phyloP scores from a whole-genome alignment of 2,329 filamentous ascomycete species.

The Penicillium brevicompactum region DNA sequence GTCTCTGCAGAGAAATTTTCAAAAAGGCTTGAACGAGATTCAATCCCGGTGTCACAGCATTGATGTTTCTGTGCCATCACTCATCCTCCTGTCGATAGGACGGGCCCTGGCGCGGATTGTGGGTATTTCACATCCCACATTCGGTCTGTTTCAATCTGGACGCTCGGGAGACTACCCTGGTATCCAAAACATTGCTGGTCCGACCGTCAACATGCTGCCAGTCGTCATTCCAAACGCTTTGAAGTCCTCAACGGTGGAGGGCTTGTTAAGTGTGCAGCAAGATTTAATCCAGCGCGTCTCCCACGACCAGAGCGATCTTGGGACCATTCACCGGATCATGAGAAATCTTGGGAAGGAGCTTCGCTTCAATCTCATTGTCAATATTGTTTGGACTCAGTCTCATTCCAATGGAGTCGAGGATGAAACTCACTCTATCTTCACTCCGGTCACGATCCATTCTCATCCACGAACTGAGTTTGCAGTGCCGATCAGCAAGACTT shows the following conservation, averaged over 20 bases:
- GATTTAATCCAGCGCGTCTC: neutral
- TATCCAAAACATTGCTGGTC: neutral
- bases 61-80: neutral
- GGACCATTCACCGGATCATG: neutral
- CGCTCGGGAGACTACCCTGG: slow-evolving; percentile 3
- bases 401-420: neutral
- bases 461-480: neutral
- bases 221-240: neutral
- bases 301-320: slow-evolving; percentile 1
- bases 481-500: neutral
- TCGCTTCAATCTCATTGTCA: slow-evolving; percentile 4
- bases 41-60: neutral
- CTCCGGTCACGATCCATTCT: neutral
- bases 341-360: neutral
- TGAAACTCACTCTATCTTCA: neutral
- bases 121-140: neutral
- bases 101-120: neutral
- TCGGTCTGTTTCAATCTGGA: slow-evolving; percentile 7
- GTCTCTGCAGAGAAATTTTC: neutral
- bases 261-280: neutral
- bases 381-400: slow-evolving; percentile 3
- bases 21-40: neutral
- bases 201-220: slow-evolving; percentile 2
- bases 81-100: neutral
- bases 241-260: neutral